Base-by-base conservation (phyloP, 2,329 filamentous ascomycete species). In the Bipolaris oryzae region DNA sequence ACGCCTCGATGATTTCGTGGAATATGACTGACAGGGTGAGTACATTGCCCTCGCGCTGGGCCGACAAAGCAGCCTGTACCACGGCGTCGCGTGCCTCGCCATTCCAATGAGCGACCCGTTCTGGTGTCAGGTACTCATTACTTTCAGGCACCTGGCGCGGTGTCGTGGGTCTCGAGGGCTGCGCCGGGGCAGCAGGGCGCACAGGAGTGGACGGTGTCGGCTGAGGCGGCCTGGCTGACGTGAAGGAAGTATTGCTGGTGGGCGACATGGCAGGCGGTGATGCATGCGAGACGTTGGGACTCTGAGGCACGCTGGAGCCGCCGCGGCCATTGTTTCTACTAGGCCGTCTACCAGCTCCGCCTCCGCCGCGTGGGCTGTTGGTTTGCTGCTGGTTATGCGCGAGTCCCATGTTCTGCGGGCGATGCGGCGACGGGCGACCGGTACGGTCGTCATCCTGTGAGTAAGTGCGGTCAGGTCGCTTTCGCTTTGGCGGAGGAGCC, bases 1-100 rank as follows among this genome's bases (percentile, higher is more conserved):
- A 87, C 33, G 91, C 87, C 59, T 89, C 87, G 34, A 95, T 85
- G 35, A 97, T 84, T 74, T 99, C 95, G 77, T 96, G 91, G 65
- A 93, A 92, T 20, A 96, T 80, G 13, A 84, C 84, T 28, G 88
- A 87, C 35, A 96, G 79, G 55, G 87, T 85, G 43, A 88, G 81
- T 7, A 85, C 79, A 69, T 96, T 88, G 63, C 90, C 86, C 62
- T 89, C 84, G 34, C 85, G 79, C 65, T 87, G 85, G 45, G 89
- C 87, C 64, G 87, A 81, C 41, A 84, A 74, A 21, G 88, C 89
- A 65, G 85, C 82, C 20, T 86, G 82, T 18, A 94, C 77, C 11
- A 96, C 79, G 23, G 86, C 84, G 59, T 88, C 82, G 53, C 87
- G 88, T 28, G 90, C 91, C 43, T 79, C 81, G 33, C 83, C 80